These are phyloP conservation scores for Saraca asoca DNA, from an alignment of 331 rosid genomes.

Conservation along the genomic window DNA sequence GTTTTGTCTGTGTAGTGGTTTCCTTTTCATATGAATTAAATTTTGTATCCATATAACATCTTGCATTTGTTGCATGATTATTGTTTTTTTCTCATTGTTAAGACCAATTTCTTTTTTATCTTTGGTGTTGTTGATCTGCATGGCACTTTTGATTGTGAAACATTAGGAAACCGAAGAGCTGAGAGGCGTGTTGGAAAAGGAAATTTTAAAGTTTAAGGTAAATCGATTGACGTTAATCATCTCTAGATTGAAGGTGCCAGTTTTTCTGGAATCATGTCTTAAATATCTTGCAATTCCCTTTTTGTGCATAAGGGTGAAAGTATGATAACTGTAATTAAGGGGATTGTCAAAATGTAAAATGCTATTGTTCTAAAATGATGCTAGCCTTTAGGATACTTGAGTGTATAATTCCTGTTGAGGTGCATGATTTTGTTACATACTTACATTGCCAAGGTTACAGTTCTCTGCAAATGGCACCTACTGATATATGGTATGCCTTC, in stretches of 20 bases:
- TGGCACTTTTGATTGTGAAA: conserved; percentile 31
- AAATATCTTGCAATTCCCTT: conserved; percentile 19
- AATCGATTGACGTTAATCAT: conserved; percentile 14
- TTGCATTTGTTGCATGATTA: neutral
- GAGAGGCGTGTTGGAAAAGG: conserved; percentile 68
- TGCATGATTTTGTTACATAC: no score
- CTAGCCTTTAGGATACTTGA: neutral
- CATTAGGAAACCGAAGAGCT: conserved; percentile 95
- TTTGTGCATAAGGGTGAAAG: conserved; percentile 25
- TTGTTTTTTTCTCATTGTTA: conserved; percentile 22
- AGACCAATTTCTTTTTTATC: neutral
- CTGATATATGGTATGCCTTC: conserved; percentile 30
- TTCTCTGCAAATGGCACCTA: neutral
- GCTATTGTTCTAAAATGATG: neutral
- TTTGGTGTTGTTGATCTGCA: conserved; percentile 1
- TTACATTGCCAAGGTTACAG: neutral
- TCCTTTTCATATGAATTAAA: neutral
- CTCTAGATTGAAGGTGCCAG: conserved; percentile 15
- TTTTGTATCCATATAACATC: conserved; percentile 23
- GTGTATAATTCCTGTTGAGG: neutral
- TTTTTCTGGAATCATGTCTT: conserved; percentile 19
- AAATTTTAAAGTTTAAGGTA: conserved; percentile 72
- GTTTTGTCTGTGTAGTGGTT: neutral
- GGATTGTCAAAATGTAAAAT: neutral
- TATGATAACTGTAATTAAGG: conserved; percentile 6